These are phyloP conservation scores for Juglanconis oblonga DNA, from an alignment of 2,329 filamentous ascomycete genomes.

Conservation along the genomic window DNA sequence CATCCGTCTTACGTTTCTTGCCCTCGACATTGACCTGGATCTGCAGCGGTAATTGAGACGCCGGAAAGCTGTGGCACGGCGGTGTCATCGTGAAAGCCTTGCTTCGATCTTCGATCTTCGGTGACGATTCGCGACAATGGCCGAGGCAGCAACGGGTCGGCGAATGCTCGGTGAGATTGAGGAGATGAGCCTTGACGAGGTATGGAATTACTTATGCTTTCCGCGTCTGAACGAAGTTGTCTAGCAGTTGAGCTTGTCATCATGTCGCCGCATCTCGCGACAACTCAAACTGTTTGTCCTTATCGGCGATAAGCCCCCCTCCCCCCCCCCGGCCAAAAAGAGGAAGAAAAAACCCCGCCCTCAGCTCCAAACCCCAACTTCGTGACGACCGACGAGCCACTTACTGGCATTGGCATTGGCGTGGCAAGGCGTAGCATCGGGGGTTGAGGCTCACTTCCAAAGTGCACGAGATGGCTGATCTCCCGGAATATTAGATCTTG, in stretches of 20 bases:
- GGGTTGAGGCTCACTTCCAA: conserved; percentile 1
- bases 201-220: conserved; percentile 26
- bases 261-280: not conserved
- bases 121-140: conserved; percentile 26
- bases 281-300: not conserved
- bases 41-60: conserved; percentile 45
- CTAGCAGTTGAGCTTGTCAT: conserved; percentile 17
- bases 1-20: conserved; percentile 49
- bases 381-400: not conserved
- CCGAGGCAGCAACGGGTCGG: conserved; percentile 41
- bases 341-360: not conserved
- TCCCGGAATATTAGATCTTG: conserved; percentile 22
- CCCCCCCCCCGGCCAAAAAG: not conserved
- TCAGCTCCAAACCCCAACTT: conserved; percentile 13
- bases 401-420: not conserved
- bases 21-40: conserved; percentile 48
- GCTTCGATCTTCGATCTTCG: not conserved
- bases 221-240: not conserved
- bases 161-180: conserved; percentile 54
- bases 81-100: conserved; percentile 49
- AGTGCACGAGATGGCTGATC: conserved; percentile 12
- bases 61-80: conserved; percentile 53
- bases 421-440: not conserved
- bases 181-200: conserved; percentile 58
- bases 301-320: conserved; percentile 19